Evolutionary conservation across 306 rosid genomes (phyloP), one percentile per base, ranked within the genome.

Genomic region (Quercus ilex): DNA sequence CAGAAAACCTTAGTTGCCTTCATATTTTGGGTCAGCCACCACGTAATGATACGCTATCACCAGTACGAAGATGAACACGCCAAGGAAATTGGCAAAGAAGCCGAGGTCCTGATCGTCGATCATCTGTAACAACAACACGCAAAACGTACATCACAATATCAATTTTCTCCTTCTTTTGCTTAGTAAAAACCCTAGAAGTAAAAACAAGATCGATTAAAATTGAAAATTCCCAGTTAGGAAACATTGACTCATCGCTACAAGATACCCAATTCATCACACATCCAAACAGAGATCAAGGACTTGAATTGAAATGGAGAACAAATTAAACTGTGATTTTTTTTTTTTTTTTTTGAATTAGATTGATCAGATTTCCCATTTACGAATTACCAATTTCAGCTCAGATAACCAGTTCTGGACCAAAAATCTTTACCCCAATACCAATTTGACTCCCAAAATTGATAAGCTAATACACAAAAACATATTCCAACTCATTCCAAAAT

Each of bases 61-160:
- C 84, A 94, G 75, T 9, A 87, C 90, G 83, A 94, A 94, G 70
- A 94, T 86, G 83, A 92, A 92, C 78, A 91, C 79, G 77, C 97
- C 97, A 28, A 94, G 93, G 76, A 94, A 92, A 87, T 94, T 92
- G 95, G 97, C 94, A 81, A 92, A 78, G 86, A 92, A 94, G 53
- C 99, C 97, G 79, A 94, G 82, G 80, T 85, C 91, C 76, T 91
- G 92, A 90, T 94, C 99, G 80, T 94, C 94, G 78, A 94, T 74
- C 97, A 90, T 90, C 97, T 91, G 89, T 51, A 71, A 80, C 72
- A 82, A 80, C 65, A 55, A 18, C 70, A 84, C 55, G 65, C 58
- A 74, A 60, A 67, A 69, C 23, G 23, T 23, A 23, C 6, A 53
- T 57, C 43, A 15, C 69, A 26, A 14, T 53, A 20, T 55, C 8